Base-by-base conservation (phyloP, 2,329 filamentous ascomycete genomes). In the Sarocladium brachiariae region DNA sequence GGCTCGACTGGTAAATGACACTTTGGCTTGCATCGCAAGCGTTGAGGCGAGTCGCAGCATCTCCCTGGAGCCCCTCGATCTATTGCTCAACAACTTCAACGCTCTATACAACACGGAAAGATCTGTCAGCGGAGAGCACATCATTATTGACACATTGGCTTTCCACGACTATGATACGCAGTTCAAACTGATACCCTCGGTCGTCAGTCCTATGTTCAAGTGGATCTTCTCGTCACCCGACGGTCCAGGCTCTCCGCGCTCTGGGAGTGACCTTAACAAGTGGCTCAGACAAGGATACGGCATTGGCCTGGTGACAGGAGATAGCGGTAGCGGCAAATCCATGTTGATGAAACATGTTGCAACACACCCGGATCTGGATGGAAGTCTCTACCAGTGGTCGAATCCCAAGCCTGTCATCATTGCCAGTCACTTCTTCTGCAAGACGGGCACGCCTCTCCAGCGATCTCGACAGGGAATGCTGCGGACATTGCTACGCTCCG, bases 311-410 rank as follows among this genome's bases (percentile, higher is more conserved):
- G 25, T 47, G 7, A 33, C 18, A 13, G 43, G 43, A 19, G 43
- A 33, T 14, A 10, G 7, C 14, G 43, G 43, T 13, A 31, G 25
- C n/a, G 43, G 43, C 43, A 47, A 47, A 21, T 47, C 43, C 3
- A 30, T 47, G 43, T 21, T 47, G 25, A 31, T 47, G 43, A 47
- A 33, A 14, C 27, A 47, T n/a, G 8, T 47, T 5, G 18, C n/a
- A 4, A 47, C 16, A 10, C 43, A 47, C 10, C n/a, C 24, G 9
- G 25, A 33, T 4, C 16, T 47, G 24, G 25, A 8, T 19, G 27
- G 43, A 21, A 21, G 9, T 33, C 25, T 47, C 6, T 47, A 47
- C 43, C 43, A 47, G 9, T 47, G 43, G 43, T 47, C 43, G 4
- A 47, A 33, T 33, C 43, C 43, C n/a, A 24, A 19, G 16, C 25